Conservation (phyloP, 148 eudicot genomes). For the Beta vulgaris region DNA sequence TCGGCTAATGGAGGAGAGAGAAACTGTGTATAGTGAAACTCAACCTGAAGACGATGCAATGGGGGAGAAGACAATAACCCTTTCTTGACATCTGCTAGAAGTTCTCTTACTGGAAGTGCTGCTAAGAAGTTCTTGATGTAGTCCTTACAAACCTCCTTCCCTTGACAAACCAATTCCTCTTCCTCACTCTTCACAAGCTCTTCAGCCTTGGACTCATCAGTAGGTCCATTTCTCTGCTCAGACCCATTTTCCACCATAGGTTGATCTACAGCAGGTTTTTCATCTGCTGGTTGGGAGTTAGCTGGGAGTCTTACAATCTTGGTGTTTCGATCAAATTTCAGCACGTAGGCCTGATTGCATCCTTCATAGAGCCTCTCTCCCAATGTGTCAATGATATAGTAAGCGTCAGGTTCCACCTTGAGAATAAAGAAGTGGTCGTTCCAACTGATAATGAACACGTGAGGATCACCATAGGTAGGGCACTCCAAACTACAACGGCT, state of each 20-base stretch:
- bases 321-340: slow-evolving; percentile 55
- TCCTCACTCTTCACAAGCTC: slow-evolving; percentile 18
- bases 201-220: slow-evolving; percentile 14
- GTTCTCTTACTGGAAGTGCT: slow-evolving; percentile 79
- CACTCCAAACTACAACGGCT: slow-evolving; percentile 28
- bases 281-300: slow-evolving; percentile 30
- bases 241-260: slow-evolving; percentile 5
- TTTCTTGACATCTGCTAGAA: slow-evolving; percentile 78
- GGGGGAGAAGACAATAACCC: slow-evolving; percentile 65
- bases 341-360: slow-evolving; percentile 67
- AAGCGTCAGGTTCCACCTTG: slow-evolving; percentile 64
- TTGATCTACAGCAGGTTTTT: slow-evolving; percentile 34
- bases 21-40: slow-evolving; percentile 64
- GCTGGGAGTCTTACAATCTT: slow-evolving; percentile 47
- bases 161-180: slow-evolving; percentile 52
- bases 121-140: slow-evolving; percentile 89
- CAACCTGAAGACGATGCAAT: slow-evolving; percentile 79
- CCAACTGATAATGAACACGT: slow-evolving; percentile 75
- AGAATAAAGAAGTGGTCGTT: slow-evolving; percentile 76
- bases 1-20: slow-evolving; percentile 14
- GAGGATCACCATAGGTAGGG: slow-evolving; percentile 31
- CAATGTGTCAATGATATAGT: slow-evolving; percentile 62
- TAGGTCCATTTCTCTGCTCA: slow-evolving; percentile 19
- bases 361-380: slow-evolving; percentile 76
- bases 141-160: slow-evolving; percentile 88